A percentile compares a stretch with the other conserved stretches of the same genome.
These are phyloP conservation scores for Cryptococcus sp. DNA, from an alignment of 1,284 basidiomycete species.

Conservation along the genomic window DNA sequence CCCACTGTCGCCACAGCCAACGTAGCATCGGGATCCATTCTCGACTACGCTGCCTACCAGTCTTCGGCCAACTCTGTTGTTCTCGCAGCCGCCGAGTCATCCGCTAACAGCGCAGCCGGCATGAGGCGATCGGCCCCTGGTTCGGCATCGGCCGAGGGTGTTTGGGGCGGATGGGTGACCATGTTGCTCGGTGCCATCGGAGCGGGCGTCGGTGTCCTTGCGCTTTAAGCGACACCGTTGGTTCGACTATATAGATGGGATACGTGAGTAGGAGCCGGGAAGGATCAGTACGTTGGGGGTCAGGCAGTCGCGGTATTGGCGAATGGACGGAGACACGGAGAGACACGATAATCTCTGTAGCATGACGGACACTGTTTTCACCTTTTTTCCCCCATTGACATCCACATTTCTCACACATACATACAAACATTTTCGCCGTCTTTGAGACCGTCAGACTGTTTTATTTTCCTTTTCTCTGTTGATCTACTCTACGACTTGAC, in stretches of 20 bases:
- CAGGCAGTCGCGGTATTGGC: not conserved
- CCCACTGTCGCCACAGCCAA: constrained; percentile 37
- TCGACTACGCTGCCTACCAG: constrained; percentile 34
- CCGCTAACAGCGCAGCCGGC: constrained; percentile 4
- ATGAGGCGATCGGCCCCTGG: constrained; percentile 4
- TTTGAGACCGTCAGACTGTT: too few relatives aligned
- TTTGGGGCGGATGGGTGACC: constrained; percentile 17
- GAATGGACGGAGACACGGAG: not conserved
- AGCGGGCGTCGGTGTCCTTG: constrained; percentile 20
- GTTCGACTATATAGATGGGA: not conserved
- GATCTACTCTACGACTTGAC: too few relatives aligned
- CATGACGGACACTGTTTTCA: not conserved
- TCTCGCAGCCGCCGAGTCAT: constrained; percentile 23
- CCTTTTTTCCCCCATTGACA: not conserved
- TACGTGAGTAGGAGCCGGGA: not conserved
- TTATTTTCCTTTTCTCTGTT: too few relatives aligned
- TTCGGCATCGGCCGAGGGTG: constrained; percentile 4
- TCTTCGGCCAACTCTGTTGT: constrained; percentile 34
- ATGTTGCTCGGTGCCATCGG: constrained; percentile 26
- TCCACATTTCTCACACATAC: not conserved
- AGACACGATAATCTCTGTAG: not conserved
- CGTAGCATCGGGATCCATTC: constrained; percentile 39
- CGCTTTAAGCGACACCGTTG: constrained; percentile 10
- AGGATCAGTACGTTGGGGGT: not conserved
- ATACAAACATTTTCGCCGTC: not conserved